A percentile compares a stretch with the other conserved stretches of the same genome.
Evolutionary conservation across 2,329 filamentous ascomycete species (phyloP).

Genomic region (Trichoderma breve): DNA sequence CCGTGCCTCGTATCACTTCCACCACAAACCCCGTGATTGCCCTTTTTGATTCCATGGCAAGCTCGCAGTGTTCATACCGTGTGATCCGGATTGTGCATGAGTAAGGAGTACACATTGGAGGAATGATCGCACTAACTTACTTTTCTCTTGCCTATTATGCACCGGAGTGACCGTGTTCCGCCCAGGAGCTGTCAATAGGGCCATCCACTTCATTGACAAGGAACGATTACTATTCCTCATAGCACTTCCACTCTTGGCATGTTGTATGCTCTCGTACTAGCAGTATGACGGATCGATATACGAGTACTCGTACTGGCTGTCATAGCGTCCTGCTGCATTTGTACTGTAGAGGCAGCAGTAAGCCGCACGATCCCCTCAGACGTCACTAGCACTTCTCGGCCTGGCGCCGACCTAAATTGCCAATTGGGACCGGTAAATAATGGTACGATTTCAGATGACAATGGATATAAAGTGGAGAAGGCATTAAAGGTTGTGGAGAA

Average conservation of each 20-base stretch:
- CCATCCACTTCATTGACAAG: background rate
- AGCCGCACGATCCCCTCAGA: background rate
- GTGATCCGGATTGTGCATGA: background rate
- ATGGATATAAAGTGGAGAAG: slow-evolving; percentile 1
- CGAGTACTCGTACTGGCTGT: background rate
- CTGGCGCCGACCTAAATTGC: background rate
- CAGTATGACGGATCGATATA: background rate
- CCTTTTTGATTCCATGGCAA: background rate
- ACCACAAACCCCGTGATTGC: background rate
- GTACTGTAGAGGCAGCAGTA: background rate
- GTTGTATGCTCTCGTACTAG: background rate
- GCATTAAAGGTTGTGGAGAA: background rate
- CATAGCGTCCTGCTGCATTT: background rate
- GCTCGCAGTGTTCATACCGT: background rate
- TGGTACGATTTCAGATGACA: slow-evolving; percentile 12
- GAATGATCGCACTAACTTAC: background rate
- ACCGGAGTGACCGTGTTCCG: background rate
- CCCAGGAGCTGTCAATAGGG: background rate
- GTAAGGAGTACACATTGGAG: background rate
- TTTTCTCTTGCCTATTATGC: background rate
- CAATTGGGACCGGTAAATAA: slow-evolving; percentile 1
- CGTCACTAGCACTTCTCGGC: background rate
- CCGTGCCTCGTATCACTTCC: background rate
- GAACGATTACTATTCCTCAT: background rate
- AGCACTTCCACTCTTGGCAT: background rate